Conservation (phyloP, 495 filamentous ascomycete species). For the Talaromyces liani region DNA sequence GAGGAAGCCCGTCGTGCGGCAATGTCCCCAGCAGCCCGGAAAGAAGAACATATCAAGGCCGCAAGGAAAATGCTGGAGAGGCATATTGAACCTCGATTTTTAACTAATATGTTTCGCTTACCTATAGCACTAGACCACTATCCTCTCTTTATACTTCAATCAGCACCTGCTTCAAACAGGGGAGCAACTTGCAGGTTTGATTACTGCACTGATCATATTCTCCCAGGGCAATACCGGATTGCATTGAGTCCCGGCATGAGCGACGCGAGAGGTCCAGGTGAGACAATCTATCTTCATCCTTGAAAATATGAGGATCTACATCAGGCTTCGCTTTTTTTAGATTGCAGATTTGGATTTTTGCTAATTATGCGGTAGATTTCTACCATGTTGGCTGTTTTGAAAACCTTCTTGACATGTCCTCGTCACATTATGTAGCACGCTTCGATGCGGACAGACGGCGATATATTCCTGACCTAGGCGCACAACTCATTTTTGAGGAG, state of each 20-base stretch:
- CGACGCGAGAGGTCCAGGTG: constrained; percentile 6
- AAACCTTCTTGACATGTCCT: constrained; percentile 6
- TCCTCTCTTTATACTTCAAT: constrained; percentile 7
- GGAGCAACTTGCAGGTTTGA: constrained; percentile 5
- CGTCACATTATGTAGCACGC: constrained; percentile 1
- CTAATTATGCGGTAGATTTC: constrained; percentile 7
- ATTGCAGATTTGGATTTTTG: neutral
- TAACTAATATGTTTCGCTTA: constrained; percentile 3
- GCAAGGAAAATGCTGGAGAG: constrained; percentile 1
- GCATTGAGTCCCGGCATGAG: constrained; percentile 7
- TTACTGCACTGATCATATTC: constrained; percentile 4
- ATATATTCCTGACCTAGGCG: neutral
- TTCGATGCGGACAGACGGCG: constrained; percentile 5
- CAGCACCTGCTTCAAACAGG: constrained; percentile 2
- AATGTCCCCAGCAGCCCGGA: neutral
- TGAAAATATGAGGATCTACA: neutral
- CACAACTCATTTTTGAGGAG: neutral
- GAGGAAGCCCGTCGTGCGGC: neutral
- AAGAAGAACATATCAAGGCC: constrained; percentile 7
- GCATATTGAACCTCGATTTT: constrained; percentile 1
- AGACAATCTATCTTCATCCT: constrained; percentile 4
- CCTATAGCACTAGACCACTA: constrained; percentile 5
- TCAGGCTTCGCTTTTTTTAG: neutral
- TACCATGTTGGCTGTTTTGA: constrained; percentile 7
- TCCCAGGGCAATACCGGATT: constrained; percentile 5